Evolutionary conservation across 148 eudicot species (phyloP).

Genomic region (Cornus florida): DNA sequence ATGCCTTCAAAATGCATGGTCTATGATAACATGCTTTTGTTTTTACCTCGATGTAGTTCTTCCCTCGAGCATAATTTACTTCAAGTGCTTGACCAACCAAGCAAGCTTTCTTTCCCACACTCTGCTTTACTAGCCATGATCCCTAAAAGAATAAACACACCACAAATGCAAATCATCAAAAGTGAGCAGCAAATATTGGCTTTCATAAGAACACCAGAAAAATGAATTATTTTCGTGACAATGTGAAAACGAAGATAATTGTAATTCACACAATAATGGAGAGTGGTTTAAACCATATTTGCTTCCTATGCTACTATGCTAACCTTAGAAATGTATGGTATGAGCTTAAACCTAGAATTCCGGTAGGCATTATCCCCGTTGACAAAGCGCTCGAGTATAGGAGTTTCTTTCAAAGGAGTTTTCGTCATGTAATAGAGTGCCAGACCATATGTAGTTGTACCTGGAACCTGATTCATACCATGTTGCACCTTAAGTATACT

Average conservation of each 20-base stretch:
- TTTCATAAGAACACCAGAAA: background rate
- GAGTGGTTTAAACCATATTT: background rate
- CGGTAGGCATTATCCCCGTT: slow-evolving; percentile 56
- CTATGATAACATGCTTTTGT: background rate
- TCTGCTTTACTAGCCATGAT: slow-evolving; percentile 87
- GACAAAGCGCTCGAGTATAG: slow-evolving; percentile 57
- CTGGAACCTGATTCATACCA: slow-evolving; percentile 46
- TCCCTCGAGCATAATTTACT: slow-evolving; percentile 51
- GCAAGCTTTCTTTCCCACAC: slow-evolving; percentile 73
- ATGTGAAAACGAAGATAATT: too few species aligned
- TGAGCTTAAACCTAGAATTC: slow-evolving; percentile 68
- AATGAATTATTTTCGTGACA: background rate
- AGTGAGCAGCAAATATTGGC: background rate
- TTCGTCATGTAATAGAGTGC: slow-evolving; percentile 59
- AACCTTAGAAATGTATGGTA: slow-evolving; percentile 71
- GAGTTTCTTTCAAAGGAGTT: slow-evolving; percentile 46
- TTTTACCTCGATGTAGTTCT: slow-evolving; percentile 74
- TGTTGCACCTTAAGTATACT: background rate
- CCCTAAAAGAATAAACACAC: slow-evolving; percentile 41
- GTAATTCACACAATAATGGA: background rate
- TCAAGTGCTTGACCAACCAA: slow-evolving; percentile 72
- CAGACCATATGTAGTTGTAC: slow-evolving; percentile 44
- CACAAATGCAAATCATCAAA: background rate
- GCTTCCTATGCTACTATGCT: background rate
- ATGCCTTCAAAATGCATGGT: background rate